Evolutionary conservation across 495 filamentous ascomycete species (phyloP).

Genomic region (Aspergillus egyptiacus): DNA sequence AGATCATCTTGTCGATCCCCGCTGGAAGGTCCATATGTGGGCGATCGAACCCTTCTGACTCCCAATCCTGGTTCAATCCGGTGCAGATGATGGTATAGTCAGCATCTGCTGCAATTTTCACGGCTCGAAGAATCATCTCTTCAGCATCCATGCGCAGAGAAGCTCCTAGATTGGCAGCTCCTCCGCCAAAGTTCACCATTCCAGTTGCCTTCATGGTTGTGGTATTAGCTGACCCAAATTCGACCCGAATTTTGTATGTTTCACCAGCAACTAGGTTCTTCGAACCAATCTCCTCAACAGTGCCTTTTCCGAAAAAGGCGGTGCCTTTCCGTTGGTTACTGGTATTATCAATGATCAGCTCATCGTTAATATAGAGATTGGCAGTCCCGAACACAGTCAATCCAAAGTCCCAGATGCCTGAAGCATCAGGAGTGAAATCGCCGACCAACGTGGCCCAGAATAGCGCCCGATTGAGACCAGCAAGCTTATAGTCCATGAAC

Average conservation of each 20-base stretch:
- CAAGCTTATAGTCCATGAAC: slow-evolving; percentile 52
- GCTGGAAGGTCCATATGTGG: slow-evolving; percentile 71
- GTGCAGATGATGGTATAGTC: slow-evolving; percentile 69
- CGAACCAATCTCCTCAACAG: slow-evolving; percentile 50
- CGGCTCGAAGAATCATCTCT: slow-evolving; percentile 60
- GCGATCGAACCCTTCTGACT: slow-evolving; percentile 76
- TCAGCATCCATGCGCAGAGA: slow-evolving; percentile 57
- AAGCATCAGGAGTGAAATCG: slow-evolving; percentile 47
- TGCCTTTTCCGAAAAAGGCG: slow-evolving; percentile 52
- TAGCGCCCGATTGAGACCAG: slow-evolving; percentile 37
- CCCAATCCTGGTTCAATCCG: slow-evolving; percentile 78
- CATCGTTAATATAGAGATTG: slow-evolving; percentile 58
- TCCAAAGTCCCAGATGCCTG: slow-evolving; percentile 62
- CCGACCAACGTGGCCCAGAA: slow-evolving; percentile 50
- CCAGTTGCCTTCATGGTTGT: slow-evolving; percentile 43
- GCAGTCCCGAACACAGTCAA: slow-evolving; percentile 66
- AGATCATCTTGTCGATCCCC: slow-evolving; percentile 56
- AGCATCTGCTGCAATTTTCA: slow-evolving; percentile 49
- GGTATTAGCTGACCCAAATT: slow-evolving; percentile 56
- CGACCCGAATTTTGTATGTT: slow-evolving; percentile 50
- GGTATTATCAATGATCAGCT: slow-evolving; percentile 60
- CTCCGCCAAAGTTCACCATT: slow-evolving; percentile 48
- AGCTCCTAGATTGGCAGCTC: slow-evolving; percentile 67
- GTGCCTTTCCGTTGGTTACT: slow-evolving; percentile 50
- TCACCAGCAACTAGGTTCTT: slow-evolving; percentile 46